phyloP scores from a whole-genome alignment of 2,329 filamentous ascomycete species.

The Alternaria brassicae region DNA sequence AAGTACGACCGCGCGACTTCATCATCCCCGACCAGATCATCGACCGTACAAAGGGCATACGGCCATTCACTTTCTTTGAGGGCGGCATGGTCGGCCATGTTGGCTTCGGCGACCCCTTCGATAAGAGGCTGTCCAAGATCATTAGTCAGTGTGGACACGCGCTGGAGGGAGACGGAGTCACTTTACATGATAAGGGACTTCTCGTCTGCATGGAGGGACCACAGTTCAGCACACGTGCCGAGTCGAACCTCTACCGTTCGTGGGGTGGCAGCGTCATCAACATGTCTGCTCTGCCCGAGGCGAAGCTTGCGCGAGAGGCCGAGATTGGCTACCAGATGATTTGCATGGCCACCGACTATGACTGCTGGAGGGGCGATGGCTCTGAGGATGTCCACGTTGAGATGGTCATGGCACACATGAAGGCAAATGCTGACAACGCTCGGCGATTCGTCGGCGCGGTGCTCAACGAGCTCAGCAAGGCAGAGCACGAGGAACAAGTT shows the following conservation, averaged over 20 bases:
- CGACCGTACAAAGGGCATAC: conserved; percentile 93
- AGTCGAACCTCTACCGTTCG: conserved; percentile 91
- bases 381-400: conserved; percentile 84
- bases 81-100: conserved; percentile 91
- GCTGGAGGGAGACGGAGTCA: conserved; percentile 83
- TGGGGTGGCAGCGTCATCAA: conserved; percentile 97
- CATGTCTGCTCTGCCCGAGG: conserved; percentile 95
- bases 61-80: conserved; percentile 96
- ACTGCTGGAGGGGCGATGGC: conserved; percentile 89
- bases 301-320: conserved; percentile 93
- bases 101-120: conserved; percentile 95
- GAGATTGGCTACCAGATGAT: conserved; percentile 98
- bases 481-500: conserved; percentile 78
- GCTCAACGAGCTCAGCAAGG: conserved; percentile 80
- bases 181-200: conserved; percentile 82
- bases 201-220: conserved; percentile 99
- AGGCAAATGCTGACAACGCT: conserved; percentile 88
- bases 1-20: conserved; percentile 95
- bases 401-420: conserved; percentile 98
- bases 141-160: conserved; percentile 78
- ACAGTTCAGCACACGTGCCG: conserved; percentile 94
- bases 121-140: conserved; percentile 75
- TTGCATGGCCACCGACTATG: conserved; percentile 99
- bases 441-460: conserved; percentile 84
- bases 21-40: conserved; percentile 96